Evolutionary conservation across 2,329 filamentous ascomycete species (phyloP).

Genomic region (Nothomitra cinnamomea): DNA sequence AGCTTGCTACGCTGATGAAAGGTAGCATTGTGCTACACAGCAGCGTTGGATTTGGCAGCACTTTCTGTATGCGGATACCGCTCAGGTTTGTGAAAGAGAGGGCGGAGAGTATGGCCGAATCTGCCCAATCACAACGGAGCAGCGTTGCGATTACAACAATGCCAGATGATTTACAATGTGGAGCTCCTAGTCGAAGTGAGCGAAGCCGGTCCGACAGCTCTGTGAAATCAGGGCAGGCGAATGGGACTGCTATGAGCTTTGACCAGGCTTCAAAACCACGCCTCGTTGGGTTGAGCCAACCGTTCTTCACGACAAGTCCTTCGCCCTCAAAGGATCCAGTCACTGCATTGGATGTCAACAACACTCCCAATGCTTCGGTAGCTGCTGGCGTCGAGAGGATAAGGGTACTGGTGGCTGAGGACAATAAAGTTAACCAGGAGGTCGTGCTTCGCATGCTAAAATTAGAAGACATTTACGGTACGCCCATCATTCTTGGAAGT

Average conservation of each 20-base stretch:
- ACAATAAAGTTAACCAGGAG: conserved; percentile 48
- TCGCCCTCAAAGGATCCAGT: conserved; percentile 17
- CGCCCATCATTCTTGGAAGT: conserved; percentile 6
- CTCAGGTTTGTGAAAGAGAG: conserved; percentile 57
- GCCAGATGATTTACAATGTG: conserved; percentile 18
- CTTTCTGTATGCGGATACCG: conserved; percentile 70
- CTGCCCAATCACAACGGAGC: conserved; percentile 9
- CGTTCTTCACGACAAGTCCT: conserved; percentile 10
- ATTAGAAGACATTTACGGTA: conserved; percentile 29
- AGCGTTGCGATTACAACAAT: conserved; percentile 5
- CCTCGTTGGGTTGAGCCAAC: conserved; percentile 9
- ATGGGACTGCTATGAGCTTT: background rate
- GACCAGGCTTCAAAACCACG: conserved; percentile 25
- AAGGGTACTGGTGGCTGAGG: conserved; percentile 73
- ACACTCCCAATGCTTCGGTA: conserved; percentile 37
- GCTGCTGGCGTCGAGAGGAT: conserved; percentile 42
- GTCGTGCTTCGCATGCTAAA: conserved; percentile 44
- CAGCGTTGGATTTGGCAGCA: conserved; percentile 55
- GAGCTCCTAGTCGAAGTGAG: background rate
- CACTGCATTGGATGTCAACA: conserved; percentile 40
- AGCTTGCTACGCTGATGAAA: conserved; percentile 69
- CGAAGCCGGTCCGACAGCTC: conserved; percentile 6
- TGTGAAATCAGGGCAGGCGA: background rate
- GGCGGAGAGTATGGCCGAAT: conserved; percentile 33
- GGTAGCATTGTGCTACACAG: conserved; percentile 59